Base-by-base conservation (phyloP, 306 rosid genomes). In the Corylus americana region DNA sequence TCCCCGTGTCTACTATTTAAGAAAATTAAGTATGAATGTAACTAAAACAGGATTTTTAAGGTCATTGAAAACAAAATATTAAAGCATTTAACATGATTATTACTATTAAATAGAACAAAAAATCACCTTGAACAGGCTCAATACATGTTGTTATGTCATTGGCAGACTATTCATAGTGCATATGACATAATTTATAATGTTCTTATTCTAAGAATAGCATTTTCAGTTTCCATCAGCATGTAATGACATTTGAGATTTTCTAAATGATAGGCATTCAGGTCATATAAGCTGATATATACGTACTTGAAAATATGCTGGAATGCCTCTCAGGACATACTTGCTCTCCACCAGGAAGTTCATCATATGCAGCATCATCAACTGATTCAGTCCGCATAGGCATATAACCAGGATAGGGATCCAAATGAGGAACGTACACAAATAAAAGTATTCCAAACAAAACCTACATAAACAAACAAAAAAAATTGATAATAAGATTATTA, bases 371-470 rank as follows among this genome's bases (percentile, higher is more conserved):
- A 84, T 87, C 97, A 80, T 86, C 85, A 67, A 81, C 75, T 75
- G 79, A 44, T 79, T 91, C 98, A 85, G 81, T 77, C 74, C 48
- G 85, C 55, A 94, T 76, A 72, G 95, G 93, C 11, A 84, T 76
- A 85, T 90, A 91, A 71, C 95, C 97, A 51, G 97, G 97, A 86
- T 90, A 91, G 53, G 97, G 92, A 85, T 90, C 98, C 93, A 94
- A 86, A 74, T 83, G 54, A 58, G 98, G 98, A 78, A 84, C 50
- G 45, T 94, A 86, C 70, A 91, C 85, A 66, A 92, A 87, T 84
- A 92, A 85, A 61, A 94, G 91, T 55, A 91, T 59, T 74, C 97
- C 97, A 90, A 94, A 94, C 78, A 92, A 84, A 84, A 76, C 97
- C 98, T 94, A 83, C 83, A 88, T 53, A 76, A 84, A 73, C 76